Evolutionary conservation across 371 early-diverging fungal genomes (phyloP).

Genomic region (Polyrhizophydium stewartii): DNA sequence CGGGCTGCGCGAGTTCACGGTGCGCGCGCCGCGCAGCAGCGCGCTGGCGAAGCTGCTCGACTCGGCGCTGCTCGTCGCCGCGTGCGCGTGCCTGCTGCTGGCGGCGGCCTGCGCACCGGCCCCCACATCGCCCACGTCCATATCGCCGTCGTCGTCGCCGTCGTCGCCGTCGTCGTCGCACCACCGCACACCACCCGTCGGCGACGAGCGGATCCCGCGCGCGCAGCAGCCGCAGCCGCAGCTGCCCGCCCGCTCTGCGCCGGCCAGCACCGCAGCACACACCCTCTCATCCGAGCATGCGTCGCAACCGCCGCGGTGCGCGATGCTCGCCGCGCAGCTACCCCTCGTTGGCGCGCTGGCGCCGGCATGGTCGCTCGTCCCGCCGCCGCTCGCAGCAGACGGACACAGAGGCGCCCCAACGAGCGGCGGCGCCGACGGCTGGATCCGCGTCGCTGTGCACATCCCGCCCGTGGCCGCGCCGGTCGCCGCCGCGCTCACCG

Average conservation of each 20-base stretch:
- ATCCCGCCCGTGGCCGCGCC: background rate
- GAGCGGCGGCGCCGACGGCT: background rate
- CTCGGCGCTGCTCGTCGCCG: background rate
- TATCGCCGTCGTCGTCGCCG: background rate
- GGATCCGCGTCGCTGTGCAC: conserved; percentile 1
- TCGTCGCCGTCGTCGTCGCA: background rate
- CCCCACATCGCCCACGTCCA: background rate
- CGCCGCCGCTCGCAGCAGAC: too few species aligned
- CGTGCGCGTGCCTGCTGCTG: background rate
- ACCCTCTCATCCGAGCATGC: too few species aligned
- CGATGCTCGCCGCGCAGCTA: too few species aligned
- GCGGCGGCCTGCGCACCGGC: background rate
- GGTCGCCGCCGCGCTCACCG: background rate
- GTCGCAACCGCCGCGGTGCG: too few species aligned
- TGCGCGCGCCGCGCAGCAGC: too few species aligned
- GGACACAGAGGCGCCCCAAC: too few species aligned
- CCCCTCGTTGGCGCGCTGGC: background rate
- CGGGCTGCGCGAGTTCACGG: background rate
- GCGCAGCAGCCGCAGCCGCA: too few species aligned
- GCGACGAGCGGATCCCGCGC: background rate
- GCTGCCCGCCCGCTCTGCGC: too few species aligned
- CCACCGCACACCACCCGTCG: background rate
- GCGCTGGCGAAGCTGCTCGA: too few species aligned
- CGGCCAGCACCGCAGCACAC: too few species aligned
- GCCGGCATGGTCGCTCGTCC: background rate